Evolutionary conservation across 164 flowering plant genomes (phyloP).

Genomic region (Berberis vulgaris): DNA sequence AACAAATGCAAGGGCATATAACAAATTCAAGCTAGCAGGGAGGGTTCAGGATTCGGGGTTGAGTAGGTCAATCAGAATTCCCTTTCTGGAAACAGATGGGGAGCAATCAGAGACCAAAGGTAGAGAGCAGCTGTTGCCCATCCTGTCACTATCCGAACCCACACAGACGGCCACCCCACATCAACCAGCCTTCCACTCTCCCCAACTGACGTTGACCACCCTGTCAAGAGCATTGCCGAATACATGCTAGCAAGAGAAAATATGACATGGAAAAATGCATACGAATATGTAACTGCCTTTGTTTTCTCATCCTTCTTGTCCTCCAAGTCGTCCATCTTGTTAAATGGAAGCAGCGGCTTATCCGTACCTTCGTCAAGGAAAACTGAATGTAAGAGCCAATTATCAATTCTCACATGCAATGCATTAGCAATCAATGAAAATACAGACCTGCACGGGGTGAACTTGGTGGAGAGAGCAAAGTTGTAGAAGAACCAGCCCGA

Average conservation of each 20-base stretch:
- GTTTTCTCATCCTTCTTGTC: neutral
- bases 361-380: neutral
- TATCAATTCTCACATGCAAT: too few relatives aligned
- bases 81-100: constrained; percentile 81
- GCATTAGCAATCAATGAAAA: too few relatives aligned
- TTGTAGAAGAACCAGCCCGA: neutral
- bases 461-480: neutral
- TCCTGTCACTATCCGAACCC: constrained; percentile 78
- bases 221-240: neutral
- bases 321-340: neutral
- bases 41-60: too few relatives aligned
- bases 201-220: constrained; percentile 34
- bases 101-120: constrained; percentile 89
- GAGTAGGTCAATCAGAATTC: constrained; percentile 41
- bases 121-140: constrained; percentile 89
- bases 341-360: neutral
- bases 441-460: neutral
- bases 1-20: too few relatives aligned
- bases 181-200: constrained; percentile 93
- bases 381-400: neutral
- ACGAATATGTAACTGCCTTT: neutral
- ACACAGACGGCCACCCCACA: constrained; percentile 97
- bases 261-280: neutral
- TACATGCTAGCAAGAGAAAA: neutral
- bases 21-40: too few relatives aligned